Base-by-base conservation (phyloP, 2,329 filamentous ascomycete species). In the Phyllosticta paracitricarpa region DNA sequence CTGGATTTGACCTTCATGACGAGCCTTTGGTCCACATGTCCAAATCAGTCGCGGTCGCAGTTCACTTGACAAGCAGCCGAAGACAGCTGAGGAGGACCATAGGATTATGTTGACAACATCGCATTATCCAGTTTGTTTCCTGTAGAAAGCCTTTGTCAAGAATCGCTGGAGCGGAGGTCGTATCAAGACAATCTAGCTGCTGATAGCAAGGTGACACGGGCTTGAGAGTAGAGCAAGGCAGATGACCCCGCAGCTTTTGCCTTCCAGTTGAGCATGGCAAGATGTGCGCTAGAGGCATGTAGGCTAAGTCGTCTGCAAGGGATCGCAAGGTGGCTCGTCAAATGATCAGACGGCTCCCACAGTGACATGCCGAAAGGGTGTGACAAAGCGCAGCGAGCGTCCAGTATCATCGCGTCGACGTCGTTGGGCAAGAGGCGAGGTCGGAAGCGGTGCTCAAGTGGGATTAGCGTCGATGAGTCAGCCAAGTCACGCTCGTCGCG, bases 1-100 rank as follows among this genome's bases (percentile, higher is more conserved):
- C 54, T 61, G 10, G 59, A 26, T 30, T 61, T 61, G 14, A 40
- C 28, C n/a, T 61, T 55, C 59, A 61, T 61, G 12, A 14, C 26
- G 52, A 48, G 17, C 17, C n/a, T n/a, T 17, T n/a, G 14, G 14
- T n/a, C 12, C 14, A n/a, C 14, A n/a, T n/a, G 17, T 48, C 3
- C 14, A n/a, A 48, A n/a, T 48, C 14, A 48, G 40, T n/a, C n/a
- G 40, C 14, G n/a, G 40, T n/a, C n/a, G 40, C 17, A 48, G n/a
- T n/a, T n/a, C 40, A 48, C 40, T 19, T 48, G 40, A n/a, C 40
- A 48, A 7, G 40, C 40, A 48, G 14, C 6, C 6, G 40, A 48
- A n/a, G 17, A 48, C 12, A 8, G 28, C 6, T 30, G 40, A 48
- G 14, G 40, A n/a, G n/a, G 40, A n/a, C 3, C 17, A 48, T 6